These are phyloP conservation scores for Exserohilum rostratum DNA, from an alignment of 2,329 filamentous ascomycete species.

Conservation along the genomic window DNA sequence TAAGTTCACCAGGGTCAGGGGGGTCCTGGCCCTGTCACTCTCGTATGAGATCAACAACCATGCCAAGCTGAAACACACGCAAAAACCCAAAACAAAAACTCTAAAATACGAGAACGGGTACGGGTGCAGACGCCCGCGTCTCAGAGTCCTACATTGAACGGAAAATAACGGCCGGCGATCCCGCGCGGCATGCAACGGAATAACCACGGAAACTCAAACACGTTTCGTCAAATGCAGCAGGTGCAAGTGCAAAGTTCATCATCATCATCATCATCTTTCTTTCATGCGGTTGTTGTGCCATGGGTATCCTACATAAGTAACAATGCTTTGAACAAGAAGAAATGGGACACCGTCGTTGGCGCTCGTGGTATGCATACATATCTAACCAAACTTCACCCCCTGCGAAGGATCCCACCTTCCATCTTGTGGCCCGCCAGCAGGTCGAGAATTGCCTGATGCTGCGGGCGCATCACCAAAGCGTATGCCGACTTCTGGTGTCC, in stretches of 20 bases:
- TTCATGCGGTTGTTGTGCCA: background rate
- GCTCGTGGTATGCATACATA: background rate
- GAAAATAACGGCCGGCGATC: no score
- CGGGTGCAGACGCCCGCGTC: no score
- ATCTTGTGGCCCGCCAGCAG: constrained; percentile 44
- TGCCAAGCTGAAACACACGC: no score
- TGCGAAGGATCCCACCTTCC: constrained; percentile 50
- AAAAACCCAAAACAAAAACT: no score
- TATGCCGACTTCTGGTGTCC: constrained; percentile 82
- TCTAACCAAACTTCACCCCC: constrained; percentile 49
- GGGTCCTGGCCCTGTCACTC: no score
- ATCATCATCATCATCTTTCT: no score
- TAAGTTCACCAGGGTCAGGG: no score
- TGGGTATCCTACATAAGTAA: constrained; percentile 6
- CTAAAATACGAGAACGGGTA: no score
- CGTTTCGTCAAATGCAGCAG: background rate
- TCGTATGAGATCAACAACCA: no score
- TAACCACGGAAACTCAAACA: background rate
- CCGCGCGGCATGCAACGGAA: background rate
- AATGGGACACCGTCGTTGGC: background rate
- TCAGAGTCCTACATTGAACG: no score
- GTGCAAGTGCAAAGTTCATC: no score
- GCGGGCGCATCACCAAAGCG: constrained; percentile 65
- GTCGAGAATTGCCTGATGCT: constrained; percentile 37
- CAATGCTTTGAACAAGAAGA: background rate